Percentiles rank a stretch among this genome's conserved stretches.
Evolutionary conservation across 805 yeast genomes (phyloP).

Genomic region (Huiozyma sinensis): DNA sequence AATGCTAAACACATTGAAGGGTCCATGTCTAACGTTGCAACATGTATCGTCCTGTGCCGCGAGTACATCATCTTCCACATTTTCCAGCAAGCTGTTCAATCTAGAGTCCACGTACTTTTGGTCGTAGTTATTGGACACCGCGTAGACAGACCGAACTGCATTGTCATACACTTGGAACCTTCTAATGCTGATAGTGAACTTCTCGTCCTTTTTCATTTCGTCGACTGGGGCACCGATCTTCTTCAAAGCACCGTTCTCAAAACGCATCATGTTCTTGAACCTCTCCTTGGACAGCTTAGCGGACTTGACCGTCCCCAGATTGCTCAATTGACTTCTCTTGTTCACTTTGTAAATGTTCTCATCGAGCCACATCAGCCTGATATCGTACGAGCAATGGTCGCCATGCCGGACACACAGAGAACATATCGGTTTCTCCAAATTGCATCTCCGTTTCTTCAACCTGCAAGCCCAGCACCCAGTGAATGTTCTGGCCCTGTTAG

Average conservation of each 20-base stretch:
- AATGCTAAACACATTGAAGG: slow-evolving; percentile 5
- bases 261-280: slow-evolving; percentile 14
- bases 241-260: not conserved
- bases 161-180: slow-evolving; percentile 24
- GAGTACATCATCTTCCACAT: slow-evolving; percentile 5
- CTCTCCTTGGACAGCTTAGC: slow-evolving; percentile 8
- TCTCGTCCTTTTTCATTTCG: not conserved
- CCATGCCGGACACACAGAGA: slow-evolving; percentile 19
- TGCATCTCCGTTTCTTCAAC: slow-evolving; percentile 25
- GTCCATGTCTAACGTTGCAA: slow-evolving; percentile 8
- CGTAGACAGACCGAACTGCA: slow-evolving; percentile 17
- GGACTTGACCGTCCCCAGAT: not conserved
- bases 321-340: not conserved
- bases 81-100: slow-evolving; percentile 9
- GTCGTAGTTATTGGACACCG: slow-evolving; percentile 7
- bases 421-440: slow-evolving; percentile 22
- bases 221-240: not conserved
- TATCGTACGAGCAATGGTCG: slow-evolving; percentile 22
- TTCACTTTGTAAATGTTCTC: slow-evolving; percentile 13
- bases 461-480: slow-evolving; percentile 30
- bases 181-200: slow-evolving; percentile 24
- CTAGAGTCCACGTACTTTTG: slow-evolving; percentile 16
- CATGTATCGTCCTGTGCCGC: not conserved
- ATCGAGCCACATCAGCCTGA: slow-evolving; percentile 22
- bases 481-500: slow-evolving; percentile 16